Evolutionary conservation across 192 early-diverging fungal genomes (phyloP).

Genomic region (Gamsiella multidivaricata): DNA sequence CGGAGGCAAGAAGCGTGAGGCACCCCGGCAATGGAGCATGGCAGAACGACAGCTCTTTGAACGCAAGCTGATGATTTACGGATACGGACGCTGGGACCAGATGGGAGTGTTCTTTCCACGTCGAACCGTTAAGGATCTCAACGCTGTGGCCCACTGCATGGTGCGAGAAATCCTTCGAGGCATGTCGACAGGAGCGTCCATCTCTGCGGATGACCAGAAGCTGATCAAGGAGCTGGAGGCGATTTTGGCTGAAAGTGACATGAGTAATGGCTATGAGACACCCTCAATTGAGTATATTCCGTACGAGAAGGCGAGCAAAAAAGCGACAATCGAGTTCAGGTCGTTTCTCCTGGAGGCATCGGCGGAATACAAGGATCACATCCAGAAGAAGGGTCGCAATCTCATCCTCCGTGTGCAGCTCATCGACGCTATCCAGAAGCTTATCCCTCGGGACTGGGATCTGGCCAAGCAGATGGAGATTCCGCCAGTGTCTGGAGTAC

Average conservation of each 20-base stretch:
- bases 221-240: conserved; percentile 70
- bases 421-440: conserved; percentile 77
- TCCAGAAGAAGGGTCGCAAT: conserved; percentile 74
- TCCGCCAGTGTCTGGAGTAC: conserved; percentile 68
- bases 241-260: conserved; percentile 54
- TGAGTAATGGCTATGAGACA: conserved; percentile 57
- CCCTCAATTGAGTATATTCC: conserved; percentile 63
- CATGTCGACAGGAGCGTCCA: conserved; percentile 60
- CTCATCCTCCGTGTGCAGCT: conserved; percentile 78
- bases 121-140: conserved; percentile 67
- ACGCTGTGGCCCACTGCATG: conserved; percentile 65
- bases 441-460: conserved; percentile 72
- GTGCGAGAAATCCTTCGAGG: conserved; percentile 62
- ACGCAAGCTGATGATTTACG: conserved; percentile 72
- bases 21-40: conserved; percentile 60
- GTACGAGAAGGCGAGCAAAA: conserved; percentile 70
- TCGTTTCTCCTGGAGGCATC: conserved; percentile 77
- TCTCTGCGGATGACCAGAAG: conserved; percentile 69
- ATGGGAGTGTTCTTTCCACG: conserved; percentile 68
- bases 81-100: conserved; percentile 71
- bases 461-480: conserved; percentile 68
- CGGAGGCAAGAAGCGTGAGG: conserved; percentile 45
- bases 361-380: conserved; percentile 79
- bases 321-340: conserved; percentile 71
- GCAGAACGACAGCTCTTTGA: conserved; percentile 67